These are phyloP conservation scores for Erucastrum elatum DNA, from an alignment of 345 rosid genomes.

Conservation along the genomic window DNA sequence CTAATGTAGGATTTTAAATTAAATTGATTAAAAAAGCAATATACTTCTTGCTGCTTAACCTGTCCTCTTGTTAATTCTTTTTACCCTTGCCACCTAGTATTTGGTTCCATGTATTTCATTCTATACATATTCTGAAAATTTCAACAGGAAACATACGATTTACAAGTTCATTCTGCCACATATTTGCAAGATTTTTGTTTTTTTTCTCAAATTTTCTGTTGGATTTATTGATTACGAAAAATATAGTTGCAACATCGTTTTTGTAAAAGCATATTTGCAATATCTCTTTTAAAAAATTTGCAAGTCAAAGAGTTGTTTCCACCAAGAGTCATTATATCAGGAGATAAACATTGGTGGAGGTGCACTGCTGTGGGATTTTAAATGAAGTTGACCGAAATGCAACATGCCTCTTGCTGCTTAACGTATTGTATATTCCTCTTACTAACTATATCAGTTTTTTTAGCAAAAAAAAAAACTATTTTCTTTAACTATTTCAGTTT, in stretches of 20 bases:
- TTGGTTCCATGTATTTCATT: background rate
- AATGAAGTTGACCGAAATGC: background rate
- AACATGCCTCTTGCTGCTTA: constrained; percentile 6
- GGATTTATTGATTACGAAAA: too few relatives aligned
- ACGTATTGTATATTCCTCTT: background rate
- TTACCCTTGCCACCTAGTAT: too few relatives aligned
- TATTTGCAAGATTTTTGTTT: too few relatives aligned
- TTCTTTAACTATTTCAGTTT: too few relatives aligned
- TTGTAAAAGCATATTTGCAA: too few relatives aligned
- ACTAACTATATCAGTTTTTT: background rate
- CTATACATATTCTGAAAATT: background rate
- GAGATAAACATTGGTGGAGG: constrained; percentile 29
- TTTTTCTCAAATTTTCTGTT: too few relatives aligned
- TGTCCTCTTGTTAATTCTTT: background rate
- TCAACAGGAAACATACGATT: background rate
- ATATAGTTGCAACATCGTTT: background rate
- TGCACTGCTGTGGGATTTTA: background rate
- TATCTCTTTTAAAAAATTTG: background rate
- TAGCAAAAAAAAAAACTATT: too few relatives aligned
- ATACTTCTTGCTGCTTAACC: background rate
- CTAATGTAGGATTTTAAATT: background rate
- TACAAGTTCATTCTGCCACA: too few relatives aligned
- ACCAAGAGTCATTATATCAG: constrained; percentile 6
- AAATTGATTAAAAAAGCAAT: background rate
- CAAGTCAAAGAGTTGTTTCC: background rate